Conservation (phyloP, 768 basidiomycete species). For the Saitozyma sp. region DNA sequence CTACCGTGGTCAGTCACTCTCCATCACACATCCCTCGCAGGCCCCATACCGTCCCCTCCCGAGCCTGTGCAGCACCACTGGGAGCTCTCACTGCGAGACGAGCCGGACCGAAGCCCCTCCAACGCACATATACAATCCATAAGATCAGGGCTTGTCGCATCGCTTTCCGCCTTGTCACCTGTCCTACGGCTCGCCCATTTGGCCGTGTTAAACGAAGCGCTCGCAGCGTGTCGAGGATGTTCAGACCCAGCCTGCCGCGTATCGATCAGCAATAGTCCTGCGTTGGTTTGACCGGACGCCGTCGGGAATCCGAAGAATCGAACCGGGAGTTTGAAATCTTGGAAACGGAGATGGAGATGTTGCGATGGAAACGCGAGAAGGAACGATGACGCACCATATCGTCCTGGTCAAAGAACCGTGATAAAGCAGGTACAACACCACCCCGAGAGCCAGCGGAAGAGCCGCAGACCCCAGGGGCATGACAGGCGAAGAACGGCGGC, state of each 20-base stretch:
- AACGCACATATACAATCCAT: constrained; percentile 38
- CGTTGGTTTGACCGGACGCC: too few relatives aligned
- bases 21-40: too few relatives aligned
- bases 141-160: constrained; percentile 28
- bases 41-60: neutral
- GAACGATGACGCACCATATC: too few relatives aligned
- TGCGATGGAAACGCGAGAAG: too few relatives aligned
- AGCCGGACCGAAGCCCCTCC: constrained; percentile 1
- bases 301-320: too few relatives aligned
- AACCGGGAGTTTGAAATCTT: neutral
- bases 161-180: constrained; percentile 24
- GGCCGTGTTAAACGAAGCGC: constrained; percentile 23
- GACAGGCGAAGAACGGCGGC: too few relatives aligned
- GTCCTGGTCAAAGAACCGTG: too few relatives aligned
- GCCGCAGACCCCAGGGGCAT: too few relatives aligned
- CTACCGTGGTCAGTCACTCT: too few relatives aligned
- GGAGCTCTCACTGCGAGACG: neutral
- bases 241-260: constrained; percentile 23
- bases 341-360: neutral
- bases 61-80: constrained; percentile 1
- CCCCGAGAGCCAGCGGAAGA: too few relatives aligned
- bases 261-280: too few relatives aligned
- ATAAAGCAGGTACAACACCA: too few relatives aligned
- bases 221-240: constrained; percentile 35
- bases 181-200: constrained; percentile 36